Percentiles rank a stretch among this genome's conserved stretches.
Evolutionary conservation across 306 rosid species (phyloP).

Genomic region (Cercis canadensis): DNA sequence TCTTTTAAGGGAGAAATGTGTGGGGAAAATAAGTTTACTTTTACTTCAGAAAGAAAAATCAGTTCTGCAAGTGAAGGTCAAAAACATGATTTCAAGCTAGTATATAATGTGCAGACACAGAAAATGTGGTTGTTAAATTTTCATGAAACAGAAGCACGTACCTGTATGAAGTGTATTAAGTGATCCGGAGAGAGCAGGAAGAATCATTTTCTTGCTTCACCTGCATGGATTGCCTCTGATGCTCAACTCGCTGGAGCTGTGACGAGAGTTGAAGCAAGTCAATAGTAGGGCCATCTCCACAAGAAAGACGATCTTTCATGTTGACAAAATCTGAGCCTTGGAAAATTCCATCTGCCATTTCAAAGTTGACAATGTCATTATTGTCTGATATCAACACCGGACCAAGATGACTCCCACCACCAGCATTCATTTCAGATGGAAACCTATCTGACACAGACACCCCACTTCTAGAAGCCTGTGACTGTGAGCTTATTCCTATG

Average conservation of each 20-base stretch:
- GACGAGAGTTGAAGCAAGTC: slow-evolving; percentile 85
- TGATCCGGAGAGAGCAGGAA: slow-evolving; percentile 63
- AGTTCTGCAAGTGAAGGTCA: not conserved
- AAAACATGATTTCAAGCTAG: too few species aligned
- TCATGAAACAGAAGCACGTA: slow-evolving; percentile 23
- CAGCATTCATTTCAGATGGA: slow-evolving; percentile 52
- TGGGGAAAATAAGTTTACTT: not conserved
- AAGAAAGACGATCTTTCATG: slow-evolving; percentile 50
- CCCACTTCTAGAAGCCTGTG: slow-evolving; percentile 61
- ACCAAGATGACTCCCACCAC: slow-evolving; percentile 52
- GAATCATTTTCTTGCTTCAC: slow-evolving; percentile 64
- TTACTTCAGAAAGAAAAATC: not conserved
- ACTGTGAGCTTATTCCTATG: slow-evolving; percentile 61
- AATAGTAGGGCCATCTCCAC: slow-evolving; percentile 66
- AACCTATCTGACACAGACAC: slow-evolving; percentile 52
- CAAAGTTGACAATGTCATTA: slow-evolving; percentile 57
- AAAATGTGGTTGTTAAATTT: not conserved
- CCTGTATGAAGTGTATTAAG: slow-evolving; percentile 47
- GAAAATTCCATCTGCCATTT: slow-evolving; percentile 59
- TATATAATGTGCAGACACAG: too few species aligned
- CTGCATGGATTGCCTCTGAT: slow-evolving; percentile 68
- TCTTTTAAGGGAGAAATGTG: not conserved
- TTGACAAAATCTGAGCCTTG: slow-evolving; percentile 56
- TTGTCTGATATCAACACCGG: slow-evolving; percentile 56
- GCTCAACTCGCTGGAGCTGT: slow-evolving; percentile 85